Evolutionary conservation across 2,329 filamentous ascomycete species (phyloP), one percentile per base, ranked within the genome.

Genomic region (Fusarium nodosum): DNA sequence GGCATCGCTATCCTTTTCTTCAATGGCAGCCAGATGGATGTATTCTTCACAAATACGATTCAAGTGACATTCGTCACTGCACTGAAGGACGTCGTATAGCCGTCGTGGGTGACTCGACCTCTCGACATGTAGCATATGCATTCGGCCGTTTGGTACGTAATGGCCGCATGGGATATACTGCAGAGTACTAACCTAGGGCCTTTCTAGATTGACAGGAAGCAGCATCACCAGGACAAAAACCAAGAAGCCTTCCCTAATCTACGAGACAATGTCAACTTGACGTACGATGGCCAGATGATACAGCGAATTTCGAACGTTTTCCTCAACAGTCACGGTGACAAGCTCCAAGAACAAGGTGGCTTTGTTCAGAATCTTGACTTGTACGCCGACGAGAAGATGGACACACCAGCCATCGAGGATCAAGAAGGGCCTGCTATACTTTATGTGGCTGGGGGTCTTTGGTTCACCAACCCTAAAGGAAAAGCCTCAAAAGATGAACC

Each of bases 21-120:
- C 41, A 80, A 82, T 90, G 88, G 88, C 85, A 89, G 60, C 85
- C 87, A 4, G 80, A 81, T 26, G 86, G 86, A 26, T 91, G 89
- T 77, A 83, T 86, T 53, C 80, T 89, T 74, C 83, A 86, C 62
- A 78, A 84, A 56, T 89, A 90, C 77, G 80, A 81, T n/a, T 74
- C 76, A 10, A 76, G 80, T n/a, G 84, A 87, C 39, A 81, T 89
- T 46, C 75, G 78, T 22, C 76, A 78, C 53, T 91, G 89, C 72
- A 80, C 88, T 18, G 77, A 78, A 15, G 78, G 80, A 16, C 83
- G 82, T n/a, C 82, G 81, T 41, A 74, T 90, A 20, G 79, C 88
- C 15, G 86, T 90, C 71, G 80, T 84, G 36, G 88, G 89, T 34
- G 88, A 90, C 75, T 86, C 85, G 3, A 86, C 84, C 1, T 82